Conservation (phyloP, 257 asterid genomes). For the Penstemon barbatus region DNA sequence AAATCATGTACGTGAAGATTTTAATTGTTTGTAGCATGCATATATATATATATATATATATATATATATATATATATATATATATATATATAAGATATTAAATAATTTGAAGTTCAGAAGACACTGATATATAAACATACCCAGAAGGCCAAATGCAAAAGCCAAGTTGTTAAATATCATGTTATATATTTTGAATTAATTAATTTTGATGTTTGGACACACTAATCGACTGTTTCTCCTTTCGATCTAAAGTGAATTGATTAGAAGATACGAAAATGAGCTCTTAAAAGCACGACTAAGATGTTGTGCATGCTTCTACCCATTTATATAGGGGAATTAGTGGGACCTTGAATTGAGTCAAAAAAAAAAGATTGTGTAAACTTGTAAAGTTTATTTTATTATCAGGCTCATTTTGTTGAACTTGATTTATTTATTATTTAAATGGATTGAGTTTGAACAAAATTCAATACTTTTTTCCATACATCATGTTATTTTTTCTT, state of each 20-base stretch:
- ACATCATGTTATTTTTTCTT: too few relatives aligned
- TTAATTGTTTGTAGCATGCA: neutral
- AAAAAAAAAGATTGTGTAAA: neutral
- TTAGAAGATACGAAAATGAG: neutral
- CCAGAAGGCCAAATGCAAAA: constrained; percentile 46
- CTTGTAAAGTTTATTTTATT: too few relatives aligned
- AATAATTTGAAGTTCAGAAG: neutral
- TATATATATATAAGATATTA: neutral
- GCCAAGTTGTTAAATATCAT: constrained; percentile 32
- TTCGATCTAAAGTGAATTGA: neutral
- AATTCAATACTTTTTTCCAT: too few relatives aligned
- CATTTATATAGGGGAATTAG: constrained; percentile 40
- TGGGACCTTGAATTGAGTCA: neutral
- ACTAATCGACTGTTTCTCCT: too few relatives aligned
- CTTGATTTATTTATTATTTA: too few relatives aligned
- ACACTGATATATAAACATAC: constrained; percentile 20
- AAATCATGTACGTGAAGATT: too few relatives aligned
- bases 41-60: neutral
- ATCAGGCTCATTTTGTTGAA: too few relatives aligned
- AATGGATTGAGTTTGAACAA: too few relatives aligned
- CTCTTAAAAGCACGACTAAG: constrained; percentile 20
- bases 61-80: neutral
- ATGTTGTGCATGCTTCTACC: neutral
- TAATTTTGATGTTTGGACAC: too few relatives aligned
- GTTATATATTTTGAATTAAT: neutral